Evolutionary conservation across 2,329 filamentous ascomycete species (phyloP).

Genomic region (Talaromyces amestolkiae): DNA sequence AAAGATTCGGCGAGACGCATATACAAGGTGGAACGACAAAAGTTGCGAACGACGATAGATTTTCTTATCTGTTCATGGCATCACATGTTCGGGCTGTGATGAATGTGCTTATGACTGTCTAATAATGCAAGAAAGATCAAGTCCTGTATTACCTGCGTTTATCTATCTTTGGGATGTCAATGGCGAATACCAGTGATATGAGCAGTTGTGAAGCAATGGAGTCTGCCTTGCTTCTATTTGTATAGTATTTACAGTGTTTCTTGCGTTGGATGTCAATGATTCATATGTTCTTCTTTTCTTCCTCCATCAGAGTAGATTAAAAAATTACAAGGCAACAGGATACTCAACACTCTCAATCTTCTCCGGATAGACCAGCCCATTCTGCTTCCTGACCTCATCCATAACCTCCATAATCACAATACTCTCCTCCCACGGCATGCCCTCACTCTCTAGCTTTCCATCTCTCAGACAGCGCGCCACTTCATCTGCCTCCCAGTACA

Average conservation of each 20-base stretch:
- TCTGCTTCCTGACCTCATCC: slow-evolving; percentile 66
- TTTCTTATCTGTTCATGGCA: slow-evolving; percentile 1
- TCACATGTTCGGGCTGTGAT: slow-evolving; percentile 10
- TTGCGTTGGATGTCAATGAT: slow-evolving; percentile 8
- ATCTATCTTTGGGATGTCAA: slow-evolving; percentile 19
- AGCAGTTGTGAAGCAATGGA: slow-evolving; percentile 14
- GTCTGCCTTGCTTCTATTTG: slow-evolving; percentile 17
- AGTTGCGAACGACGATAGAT: slow-evolving; percentile 4
- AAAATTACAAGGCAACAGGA: slow-evolving; percentile 44
- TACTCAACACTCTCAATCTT: slow-evolving; percentile 63
- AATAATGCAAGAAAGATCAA: slow-evolving; percentile 18
- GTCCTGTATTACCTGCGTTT: slow-evolving; percentile 13
- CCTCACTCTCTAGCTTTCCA: slow-evolving; percentile 71
- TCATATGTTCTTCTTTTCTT: background rate
- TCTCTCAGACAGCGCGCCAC: slow-evolving; percentile 72
- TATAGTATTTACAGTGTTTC: slow-evolving; percentile 21
- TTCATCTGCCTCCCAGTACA: slow-evolving; percentile 88
- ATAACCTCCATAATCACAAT: slow-evolving; percentile 80
- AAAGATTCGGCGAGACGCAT: background rate
- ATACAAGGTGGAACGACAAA: slow-evolving; percentile 3
- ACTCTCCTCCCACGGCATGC: slow-evolving; percentile 71
- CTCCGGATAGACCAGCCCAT: slow-evolving; percentile 61
- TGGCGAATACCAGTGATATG: slow-evolving; percentile 15
- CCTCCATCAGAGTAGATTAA: background rate
- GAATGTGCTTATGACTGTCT: slow-evolving; percentile 21